Percentiles rank a stretch among this genome's conserved stretches.
Conservation (phyloP, 306 rosid species). For the Glycine tomentella region DNA sequence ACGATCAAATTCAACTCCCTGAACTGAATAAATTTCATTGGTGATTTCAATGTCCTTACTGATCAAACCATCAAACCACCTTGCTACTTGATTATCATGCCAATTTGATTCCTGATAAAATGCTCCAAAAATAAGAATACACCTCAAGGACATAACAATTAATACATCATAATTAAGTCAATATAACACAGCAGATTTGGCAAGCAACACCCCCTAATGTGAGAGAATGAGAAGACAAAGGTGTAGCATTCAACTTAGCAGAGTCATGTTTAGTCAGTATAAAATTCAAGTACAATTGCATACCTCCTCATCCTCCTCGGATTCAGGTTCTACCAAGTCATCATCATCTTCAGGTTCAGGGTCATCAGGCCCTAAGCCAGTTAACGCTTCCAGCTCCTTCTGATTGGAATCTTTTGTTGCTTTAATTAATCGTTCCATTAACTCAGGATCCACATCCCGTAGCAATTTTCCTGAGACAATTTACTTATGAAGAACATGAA, state of each 20-base stretch:
- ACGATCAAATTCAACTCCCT: constrained; percentile 82
- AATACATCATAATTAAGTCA: neutral
- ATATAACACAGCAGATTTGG: constrained; percentile 3
- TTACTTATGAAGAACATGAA: constrained; percentile 43
- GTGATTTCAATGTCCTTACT: constrained; percentile 70
- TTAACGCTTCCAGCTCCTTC: constrained; percentile 65
- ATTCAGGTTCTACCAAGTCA: constrained; percentile 57
- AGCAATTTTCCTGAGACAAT: constrained; percentile 73
- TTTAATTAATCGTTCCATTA: constrained; percentile 78
- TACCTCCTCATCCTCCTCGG: constrained; percentile 72
- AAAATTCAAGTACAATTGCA: constrained; percentile 15
- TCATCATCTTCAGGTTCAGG: constrained; percentile 59
- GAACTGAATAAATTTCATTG: constrained; percentile 85
- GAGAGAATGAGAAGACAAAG: neutral
- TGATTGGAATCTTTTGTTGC: constrained; percentile 79
- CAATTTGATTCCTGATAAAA: constrained; percentile 59
- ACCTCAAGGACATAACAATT: neutral
- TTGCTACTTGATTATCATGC: constrained; percentile 53
- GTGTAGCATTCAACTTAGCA: neutral
- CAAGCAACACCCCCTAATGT: neutral
- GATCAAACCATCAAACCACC: constrained; percentile 87
- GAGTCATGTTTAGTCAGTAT: neutral
- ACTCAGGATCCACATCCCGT: constrained; percentile 74
- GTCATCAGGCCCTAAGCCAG: constrained; percentile 48
- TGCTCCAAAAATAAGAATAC: constrained; percentile 37